Evolutionary conservation across 257 asterid species (phyloP).

Genomic region (Datura wrightii): DNA sequence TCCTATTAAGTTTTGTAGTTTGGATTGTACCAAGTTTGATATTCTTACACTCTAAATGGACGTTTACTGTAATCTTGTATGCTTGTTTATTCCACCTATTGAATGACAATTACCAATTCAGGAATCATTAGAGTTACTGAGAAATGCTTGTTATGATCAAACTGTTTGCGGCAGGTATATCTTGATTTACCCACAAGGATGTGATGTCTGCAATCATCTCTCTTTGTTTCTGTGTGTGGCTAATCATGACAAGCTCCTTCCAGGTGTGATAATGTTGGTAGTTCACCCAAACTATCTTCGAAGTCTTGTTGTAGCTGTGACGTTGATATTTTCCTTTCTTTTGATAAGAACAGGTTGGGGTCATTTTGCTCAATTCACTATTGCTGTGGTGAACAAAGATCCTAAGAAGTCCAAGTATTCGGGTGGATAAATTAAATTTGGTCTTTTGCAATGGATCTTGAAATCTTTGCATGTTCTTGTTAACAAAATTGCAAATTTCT

Average conservation of each 20-base stretch:
- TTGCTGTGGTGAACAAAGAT: constrained; percentile 94
- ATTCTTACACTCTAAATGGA: not conserved
- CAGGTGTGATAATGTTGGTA: constrained; percentile 55
- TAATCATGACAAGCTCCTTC: constrained; percentile 96
- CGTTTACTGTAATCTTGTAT: not conserved
- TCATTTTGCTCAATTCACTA: constrained; percentile 95
- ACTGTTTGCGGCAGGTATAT: constrained; percentile 73
- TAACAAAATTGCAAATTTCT: constrained; percentile 33
- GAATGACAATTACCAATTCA: not conserved
- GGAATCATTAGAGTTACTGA: not conserved
- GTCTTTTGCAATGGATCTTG: constrained; percentile 13
- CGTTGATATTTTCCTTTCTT: constrained; percentile 5
- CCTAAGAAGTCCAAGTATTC: constrained; percentile 93
- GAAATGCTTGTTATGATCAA: constrained; percentile 32
- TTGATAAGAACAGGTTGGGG: constrained; percentile 75
- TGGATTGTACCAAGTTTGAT: constrained; percentile 14
- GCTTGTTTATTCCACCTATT: not conserved
- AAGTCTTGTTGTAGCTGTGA: not conserved
- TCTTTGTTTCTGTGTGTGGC: constrained; percentile 97
- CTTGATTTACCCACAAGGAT: constrained; percentile 93
- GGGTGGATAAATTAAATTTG: constrained; percentile 49
- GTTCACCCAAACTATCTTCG: constrained; percentile 1
- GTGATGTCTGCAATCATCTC: constrained; percentile 93
- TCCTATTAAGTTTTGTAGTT: not conserved
- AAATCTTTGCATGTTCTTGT: constrained; percentile 15